Percentiles rank a stretch among this genome's conserved stretches.
Evolutionary conservation across 352 stramenopile species (phyloP).

Genomic region (Phytophthora tubulina): DNA sequence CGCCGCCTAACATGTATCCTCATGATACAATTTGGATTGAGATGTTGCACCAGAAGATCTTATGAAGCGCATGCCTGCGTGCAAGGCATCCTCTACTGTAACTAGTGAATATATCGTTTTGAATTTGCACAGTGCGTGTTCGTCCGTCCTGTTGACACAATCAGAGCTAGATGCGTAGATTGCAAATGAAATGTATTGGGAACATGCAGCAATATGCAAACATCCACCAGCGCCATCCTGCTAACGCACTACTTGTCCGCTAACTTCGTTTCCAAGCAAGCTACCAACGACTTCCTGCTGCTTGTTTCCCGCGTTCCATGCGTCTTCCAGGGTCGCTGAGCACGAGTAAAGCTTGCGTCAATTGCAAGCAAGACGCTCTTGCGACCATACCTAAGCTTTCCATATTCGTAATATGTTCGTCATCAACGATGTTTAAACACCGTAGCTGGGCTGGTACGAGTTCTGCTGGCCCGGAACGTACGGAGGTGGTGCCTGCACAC

Average conservation of each 20-base stretch:
- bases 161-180: neutral
- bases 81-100: constrained; percentile 9
- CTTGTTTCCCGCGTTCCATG: constrained; percentile 26
- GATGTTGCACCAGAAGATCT: neutral
- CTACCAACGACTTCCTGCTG: constrained; percentile 42
- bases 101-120: constrained; percentile 32
- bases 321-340: neutral
- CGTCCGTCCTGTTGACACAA: neutral
- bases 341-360: constrained; percentile 8
- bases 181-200: constrained; percentile 38
- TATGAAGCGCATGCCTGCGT: constrained; percentile 12
- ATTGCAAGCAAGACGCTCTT: constrained; percentile 15
- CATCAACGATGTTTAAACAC: constrained; percentile 56
- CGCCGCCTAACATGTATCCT: constrained; percentile 34
- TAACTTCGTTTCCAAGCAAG: constrained; percentile 37
- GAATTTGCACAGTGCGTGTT: neutral
- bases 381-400: constrained; percentile 20
- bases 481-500: constrained; percentile 71
- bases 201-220: constrained; percentile 45
- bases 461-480: constrained; percentile 92
- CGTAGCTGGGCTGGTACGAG: constrained; percentile 91
- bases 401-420: constrained; percentile 20
- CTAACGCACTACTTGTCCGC: constrained; percentile 10
- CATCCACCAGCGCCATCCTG: constrained; percentile 22
- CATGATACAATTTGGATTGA: neutral